Percentiles rank a stretch among this genome's conserved stretches.
These are phyloP conservation scores for Marasmius tenuissimus DNA, from an alignment of 1,284 basidiomycete species.

Conservation along the genomic window DNA sequence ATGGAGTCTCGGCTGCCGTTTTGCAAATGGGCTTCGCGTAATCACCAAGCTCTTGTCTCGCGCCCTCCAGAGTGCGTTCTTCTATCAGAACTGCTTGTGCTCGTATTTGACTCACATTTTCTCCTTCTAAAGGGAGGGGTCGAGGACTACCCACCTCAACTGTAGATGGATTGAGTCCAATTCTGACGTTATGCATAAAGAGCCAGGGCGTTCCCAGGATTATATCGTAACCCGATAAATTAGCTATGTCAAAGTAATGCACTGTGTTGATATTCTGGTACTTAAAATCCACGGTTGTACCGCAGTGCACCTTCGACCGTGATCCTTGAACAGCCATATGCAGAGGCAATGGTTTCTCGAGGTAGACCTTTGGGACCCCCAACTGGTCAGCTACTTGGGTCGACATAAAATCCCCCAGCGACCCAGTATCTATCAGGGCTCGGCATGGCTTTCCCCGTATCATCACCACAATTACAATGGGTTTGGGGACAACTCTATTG, in stretches of 20 bases:
- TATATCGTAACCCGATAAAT: conserved; percentile 31
- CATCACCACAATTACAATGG: neutral
- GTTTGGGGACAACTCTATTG: neutral
- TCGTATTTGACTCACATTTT: conserved; percentile 17
- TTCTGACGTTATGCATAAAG: conserved; percentile 24
- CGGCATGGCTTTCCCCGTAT: conserved; percentile 31
- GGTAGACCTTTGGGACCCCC: conserved; percentile 14
- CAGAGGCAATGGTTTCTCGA: conserved; percentile 24
- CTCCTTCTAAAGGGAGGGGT: conserved; percentile 18
- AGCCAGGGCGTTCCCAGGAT: conserved; percentile 33
- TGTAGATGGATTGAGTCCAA: conserved; percentile 13
- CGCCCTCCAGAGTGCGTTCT: conserved; percentile 16
- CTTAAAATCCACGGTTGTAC: conserved; percentile 9
- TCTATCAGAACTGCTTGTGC: conserved; percentile 14
- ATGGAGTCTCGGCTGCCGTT: conserved; percentile 19
- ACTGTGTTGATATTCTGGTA: conserved; percentile 14
- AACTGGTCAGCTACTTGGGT: conserved; percentile 29
- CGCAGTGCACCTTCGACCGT: conserved; percentile 15
- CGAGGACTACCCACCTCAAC: conserved; percentile 20
- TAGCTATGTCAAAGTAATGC: conserved; percentile 25
- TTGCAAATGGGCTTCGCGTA: conserved; percentile 25
- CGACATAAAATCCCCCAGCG: conserved; percentile 39
- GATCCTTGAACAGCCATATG: conserved; percentile 32
- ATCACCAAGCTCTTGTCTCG: conserved; percentile 14
- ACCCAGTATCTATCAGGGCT: conserved; percentile 36